A percentile compares a stretch with the other conserved stretches of the same genome.
These are phyloP conservation scores for Botryotinia narcissicola DNA, from an alignment of 2,329 filamentous ascomycete species.

Conservation along the genomic window DNA sequence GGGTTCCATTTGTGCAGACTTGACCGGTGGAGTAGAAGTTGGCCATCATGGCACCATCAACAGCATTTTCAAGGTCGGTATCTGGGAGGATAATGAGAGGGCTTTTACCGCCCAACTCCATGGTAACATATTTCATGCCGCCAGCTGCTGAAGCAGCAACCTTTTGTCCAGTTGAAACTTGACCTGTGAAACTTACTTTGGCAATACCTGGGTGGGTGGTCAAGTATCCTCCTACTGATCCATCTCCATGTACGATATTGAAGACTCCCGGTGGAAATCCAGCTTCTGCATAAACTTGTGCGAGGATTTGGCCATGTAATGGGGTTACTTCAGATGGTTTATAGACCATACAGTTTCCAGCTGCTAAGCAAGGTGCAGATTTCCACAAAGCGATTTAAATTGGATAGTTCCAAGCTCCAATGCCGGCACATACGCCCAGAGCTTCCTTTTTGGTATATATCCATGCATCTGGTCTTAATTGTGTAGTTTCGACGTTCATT, in stretches of 20 bases:
- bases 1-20: constrained; percentile 89
- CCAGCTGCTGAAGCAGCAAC: constrained; percentile 73
- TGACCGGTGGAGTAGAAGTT: constrained; percentile 92
- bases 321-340: constrained; percentile 87
- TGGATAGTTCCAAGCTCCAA: constrained; percentile 90
- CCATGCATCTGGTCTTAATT: constrained; percentile 72
- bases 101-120: constrained; percentile 88
- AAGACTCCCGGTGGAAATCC: constrained; percentile 80
- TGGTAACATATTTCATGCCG: constrained; percentile 86
- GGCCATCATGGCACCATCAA: constrained; percentile 87
- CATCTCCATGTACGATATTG: constrained; percentile 80
- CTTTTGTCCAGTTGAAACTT: constrained; percentile 78
- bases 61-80: constrained; percentile 74
- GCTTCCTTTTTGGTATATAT: constrained; percentile 81
- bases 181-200: constrained; percentile 88
- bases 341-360: constrained; percentile 88
- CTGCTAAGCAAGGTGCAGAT: constrained; percentile 78
- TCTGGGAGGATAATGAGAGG: constrained; percentile 78
- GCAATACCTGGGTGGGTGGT: constrained; percentile 70
- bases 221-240: constrained; percentile 72
- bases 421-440: constrained; percentile 79
- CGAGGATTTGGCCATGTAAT: constrained; percentile 73
- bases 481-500: constrained; percentile 75
- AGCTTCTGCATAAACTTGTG: constrained; percentile 73
- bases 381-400: constrained; percentile 92